These are phyloP conservation scores for Rhododendron ovatum DNA, from an alignment of 148 eudicot genomes.

Conservation along the genomic window DNA sequence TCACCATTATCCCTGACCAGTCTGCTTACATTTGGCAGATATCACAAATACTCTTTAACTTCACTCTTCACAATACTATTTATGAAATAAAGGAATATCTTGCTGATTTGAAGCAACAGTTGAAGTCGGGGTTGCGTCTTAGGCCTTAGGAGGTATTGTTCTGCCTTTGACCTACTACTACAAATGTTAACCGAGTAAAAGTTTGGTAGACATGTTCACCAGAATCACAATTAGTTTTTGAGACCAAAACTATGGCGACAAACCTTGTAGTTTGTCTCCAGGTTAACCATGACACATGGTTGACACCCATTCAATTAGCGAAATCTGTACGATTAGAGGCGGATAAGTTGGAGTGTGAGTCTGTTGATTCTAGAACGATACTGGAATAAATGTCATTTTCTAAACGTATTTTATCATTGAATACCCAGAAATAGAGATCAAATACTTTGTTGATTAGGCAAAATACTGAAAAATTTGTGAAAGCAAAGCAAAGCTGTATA, in stretches of 20 bases:
- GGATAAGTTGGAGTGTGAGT: not conserved
- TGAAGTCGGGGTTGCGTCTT: constrained; percentile 44
- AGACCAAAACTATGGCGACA: not conserved
- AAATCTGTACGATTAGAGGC: not conserved
- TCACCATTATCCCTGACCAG: constrained; percentile 36
- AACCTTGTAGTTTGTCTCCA: not conserved
- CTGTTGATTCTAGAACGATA: not conserved
- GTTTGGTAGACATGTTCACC: not conserved
- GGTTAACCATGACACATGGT: not conserved
- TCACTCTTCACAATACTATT: constrained; percentile 41
- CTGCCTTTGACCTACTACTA: not conserved
- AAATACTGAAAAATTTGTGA: not conserved
- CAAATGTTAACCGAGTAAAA: not conserved
- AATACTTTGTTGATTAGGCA: not conserved
- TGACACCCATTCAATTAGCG: not conserved
- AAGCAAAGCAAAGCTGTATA: not conserved
- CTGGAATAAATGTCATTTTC: not conserved
- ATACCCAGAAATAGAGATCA: not conserved
- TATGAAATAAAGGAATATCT: constrained; percentile 39
- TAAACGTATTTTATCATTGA: not conserved
- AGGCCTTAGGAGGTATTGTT: constrained; percentile 43
- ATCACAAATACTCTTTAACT: constrained; percentile 35
- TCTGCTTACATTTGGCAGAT: constrained; percentile 26
- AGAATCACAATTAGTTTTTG: not conserved
- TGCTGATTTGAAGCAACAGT: constrained; percentile 36